These are phyloP conservation scores for Mortierella antarctica DNA, from an alignment of 192 early-diverging fungal genomes.

Conservation along the genomic window DNA sequence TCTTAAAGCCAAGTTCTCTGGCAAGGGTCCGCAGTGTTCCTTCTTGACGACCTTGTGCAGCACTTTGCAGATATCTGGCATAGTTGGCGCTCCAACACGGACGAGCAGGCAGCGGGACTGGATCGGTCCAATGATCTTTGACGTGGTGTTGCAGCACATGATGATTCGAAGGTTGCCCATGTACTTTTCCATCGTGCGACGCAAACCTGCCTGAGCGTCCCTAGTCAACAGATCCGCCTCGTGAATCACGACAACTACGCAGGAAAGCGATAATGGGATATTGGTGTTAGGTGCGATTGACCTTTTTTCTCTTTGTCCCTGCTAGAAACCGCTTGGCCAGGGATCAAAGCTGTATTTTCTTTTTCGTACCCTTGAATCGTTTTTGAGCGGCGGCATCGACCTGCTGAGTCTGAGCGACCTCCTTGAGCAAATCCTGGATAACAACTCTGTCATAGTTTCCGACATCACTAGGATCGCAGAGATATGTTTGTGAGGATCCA, in stretches of 20 bases:
- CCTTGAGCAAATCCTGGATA: conserved; percentile 96
- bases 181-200: conserved; percentile 99
- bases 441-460: conserved; percentile 93
- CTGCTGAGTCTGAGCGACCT: conserved; percentile 96
- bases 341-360: neutral
- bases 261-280: conserved; percentile 2
- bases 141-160: conserved; percentile 89
- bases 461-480: conserved; percentile 76
- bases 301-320: neutral
- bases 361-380: conserved; percentile 82
- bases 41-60: conserved; percentile 83
- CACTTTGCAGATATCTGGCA: conserved; percentile 77
- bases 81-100: conserved; percentile 83
- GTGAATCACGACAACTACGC: conserved; percentile 88
- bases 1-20: conserved; percentile 66
- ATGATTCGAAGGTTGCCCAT: conserved; percentile 93
- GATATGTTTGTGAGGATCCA: neutral
- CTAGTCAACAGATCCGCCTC: conserved; percentile 91
- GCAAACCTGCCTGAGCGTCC: conserved; percentile 94
- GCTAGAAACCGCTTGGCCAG: too few relatives aligned
- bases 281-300: neutral
- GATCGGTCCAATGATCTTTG: conserved; percentile 93
- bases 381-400: conserved; percentile 82
- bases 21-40: conserved; percentile 75
- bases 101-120: conserved; percentile 91